Evolutionary conservation across 768 basidiomycete genomes (phyloP).

Genomic region (Collybia sordida): DNA sequence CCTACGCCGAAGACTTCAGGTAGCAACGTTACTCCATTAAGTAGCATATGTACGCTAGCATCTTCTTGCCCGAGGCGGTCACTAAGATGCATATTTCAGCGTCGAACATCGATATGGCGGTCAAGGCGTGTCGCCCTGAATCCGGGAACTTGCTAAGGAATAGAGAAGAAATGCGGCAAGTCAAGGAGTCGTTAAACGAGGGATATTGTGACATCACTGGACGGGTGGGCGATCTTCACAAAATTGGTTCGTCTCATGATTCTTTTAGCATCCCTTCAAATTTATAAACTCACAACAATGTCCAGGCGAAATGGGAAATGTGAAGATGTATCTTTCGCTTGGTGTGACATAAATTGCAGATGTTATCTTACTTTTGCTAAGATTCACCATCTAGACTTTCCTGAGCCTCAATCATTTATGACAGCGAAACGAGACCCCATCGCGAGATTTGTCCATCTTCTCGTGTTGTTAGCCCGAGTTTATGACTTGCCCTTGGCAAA

Average conservation of each 20-base stretch:
- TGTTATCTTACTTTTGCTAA: background rate
- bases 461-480: constrained; percentile 62
- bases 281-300: constrained; percentile 5
- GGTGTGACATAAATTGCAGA: constrained; percentile 36
- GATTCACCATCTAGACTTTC: constrained; percentile 47
- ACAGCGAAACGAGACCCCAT: constrained; percentile 52
- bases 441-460: constrained; percentile 71
- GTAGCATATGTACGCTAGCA: constrained; percentile 38
- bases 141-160: constrained; percentile 60
- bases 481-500: constrained; percentile 74
- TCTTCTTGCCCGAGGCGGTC: background rate
- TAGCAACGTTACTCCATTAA: constrained; percentile 34
- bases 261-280: background rate
- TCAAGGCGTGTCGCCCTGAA: constrained; percentile 73
- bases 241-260: constrained; percentile 47
- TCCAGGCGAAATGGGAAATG: constrained; percentile 57
- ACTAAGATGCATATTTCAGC: constrained; percentile 30
- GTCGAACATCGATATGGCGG: constrained; percentile 68
- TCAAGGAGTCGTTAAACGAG: constrained; percentile 76
- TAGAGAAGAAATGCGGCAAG: constrained; percentile 63
- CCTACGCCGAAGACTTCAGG: constrained; percentile 9
- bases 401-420: constrained; percentile 49
- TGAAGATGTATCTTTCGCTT: constrained; percentile 64
- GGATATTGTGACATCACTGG: constrained; percentile 83
- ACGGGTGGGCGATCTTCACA: constrained; percentile 54